These are phyloP conservation scores for Beauveria rudraprayagi DNA, from an alignment of 2,329 filamentous ascomycete genomes.

Conservation along the genomic window DNA sequence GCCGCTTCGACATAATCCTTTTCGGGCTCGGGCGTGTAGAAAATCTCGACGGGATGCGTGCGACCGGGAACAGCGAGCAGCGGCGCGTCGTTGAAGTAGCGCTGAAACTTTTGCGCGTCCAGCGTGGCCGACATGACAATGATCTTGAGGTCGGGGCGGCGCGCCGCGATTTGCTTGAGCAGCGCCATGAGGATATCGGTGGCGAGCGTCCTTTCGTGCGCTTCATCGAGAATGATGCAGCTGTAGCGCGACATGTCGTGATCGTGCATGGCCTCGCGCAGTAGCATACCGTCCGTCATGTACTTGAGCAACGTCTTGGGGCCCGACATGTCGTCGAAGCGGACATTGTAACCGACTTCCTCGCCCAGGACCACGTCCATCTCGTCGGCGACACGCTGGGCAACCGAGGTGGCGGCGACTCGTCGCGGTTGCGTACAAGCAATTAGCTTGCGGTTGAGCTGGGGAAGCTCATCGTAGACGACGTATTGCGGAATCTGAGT, in stretches of 20 bases:
- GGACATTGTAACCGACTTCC: constrained; percentile 97
- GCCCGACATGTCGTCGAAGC: constrained; percentile 92
- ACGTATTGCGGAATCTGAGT: constrained; percentile 99
- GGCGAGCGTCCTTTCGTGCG: constrained; percentile 92
- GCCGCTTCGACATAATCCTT: constrained; percentile 95
- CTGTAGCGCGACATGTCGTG: constrained; percentile 86
- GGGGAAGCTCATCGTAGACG: constrained; percentile 90
- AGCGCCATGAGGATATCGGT: constrained; percentile 97
- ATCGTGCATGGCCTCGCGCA: constrained; percentile 94
- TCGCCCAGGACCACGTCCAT: constrained; percentile 89
- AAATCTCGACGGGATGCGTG: constrained; percentile 95
- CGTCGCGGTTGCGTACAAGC: constrained; percentile 96
- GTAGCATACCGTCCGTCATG: constrained; percentile 99
- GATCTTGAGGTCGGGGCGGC: constrained; percentile 87
- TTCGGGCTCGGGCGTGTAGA: constrained; percentile 94
- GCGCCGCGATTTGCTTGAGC: constrained; percentile 77
- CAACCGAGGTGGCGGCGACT: constrained; percentile 97
- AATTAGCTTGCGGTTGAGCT: constrained; percentile 78
- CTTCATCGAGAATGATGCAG: constrained; percentile 97
- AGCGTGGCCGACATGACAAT: constrained; percentile 99
- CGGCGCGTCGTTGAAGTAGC: constrained; percentile 92
- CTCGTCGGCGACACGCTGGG: constrained; percentile 94
- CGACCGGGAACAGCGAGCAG: constrained; percentile 89
- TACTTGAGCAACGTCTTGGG: constrained; percentile 92
- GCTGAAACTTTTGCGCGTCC: constrained; percentile 95